A percentile compares a stretch with the other conserved stretches of the same genome.
Evolutionary conservation across 768 basidiomycete genomes (phyloP).

Genomic region (Boletus vermiculosoides): DNA sequence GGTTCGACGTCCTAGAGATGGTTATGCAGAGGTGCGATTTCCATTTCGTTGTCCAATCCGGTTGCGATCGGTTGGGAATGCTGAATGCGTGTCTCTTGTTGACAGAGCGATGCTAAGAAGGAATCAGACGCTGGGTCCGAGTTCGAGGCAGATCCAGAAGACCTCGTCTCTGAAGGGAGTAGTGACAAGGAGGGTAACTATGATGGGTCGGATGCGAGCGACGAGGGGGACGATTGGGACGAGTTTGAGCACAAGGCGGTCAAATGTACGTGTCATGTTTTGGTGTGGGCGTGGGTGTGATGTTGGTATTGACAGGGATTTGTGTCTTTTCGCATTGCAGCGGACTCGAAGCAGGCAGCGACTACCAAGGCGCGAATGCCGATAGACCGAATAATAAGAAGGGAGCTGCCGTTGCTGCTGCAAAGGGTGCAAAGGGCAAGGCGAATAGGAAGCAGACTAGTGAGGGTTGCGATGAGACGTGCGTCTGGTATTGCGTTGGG

Average conservation of each 20-base stretch:
- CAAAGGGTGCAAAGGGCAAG: constrained; percentile 36
- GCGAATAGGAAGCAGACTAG: constrained; percentile 43
- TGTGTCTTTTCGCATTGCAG: constrained; percentile 25
- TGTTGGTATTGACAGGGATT: not conserved
- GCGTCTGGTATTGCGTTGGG: not conserved
- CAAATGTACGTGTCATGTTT: constrained; percentile 52
- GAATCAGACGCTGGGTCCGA: constrained; percentile 68
- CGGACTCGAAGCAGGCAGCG: constrained; percentile 48
- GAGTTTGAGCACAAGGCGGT: constrained; percentile 91
- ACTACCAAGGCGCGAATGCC: constrained; percentile 44
- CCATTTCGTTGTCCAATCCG: not conserved
- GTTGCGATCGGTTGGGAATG: constrained; percentile 7
- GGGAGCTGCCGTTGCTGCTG: constrained; percentile 10
- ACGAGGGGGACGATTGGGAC: constrained; percentile 92
- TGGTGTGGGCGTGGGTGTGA: not conserved
- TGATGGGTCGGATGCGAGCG: constrained; percentile 51
- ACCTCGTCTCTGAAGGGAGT: constrained; percentile 41
- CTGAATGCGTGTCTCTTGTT: constrained; percentile 40
- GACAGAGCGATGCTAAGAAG: constrained; percentile 57
- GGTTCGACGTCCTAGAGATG: too few relatives aligned
- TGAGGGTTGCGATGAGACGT: constrained; percentile 23
- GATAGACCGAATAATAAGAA: constrained; percentile 50
- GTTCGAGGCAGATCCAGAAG: constrained; percentile 53
- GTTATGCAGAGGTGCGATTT: constrained; percentile 62
- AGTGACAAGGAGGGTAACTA: constrained; percentile 56